These are phyloP conservation scores for Mentha longifolia DNA, from an alignment of 257 asterid genomes.

Conservation along the genomic window DNA sequence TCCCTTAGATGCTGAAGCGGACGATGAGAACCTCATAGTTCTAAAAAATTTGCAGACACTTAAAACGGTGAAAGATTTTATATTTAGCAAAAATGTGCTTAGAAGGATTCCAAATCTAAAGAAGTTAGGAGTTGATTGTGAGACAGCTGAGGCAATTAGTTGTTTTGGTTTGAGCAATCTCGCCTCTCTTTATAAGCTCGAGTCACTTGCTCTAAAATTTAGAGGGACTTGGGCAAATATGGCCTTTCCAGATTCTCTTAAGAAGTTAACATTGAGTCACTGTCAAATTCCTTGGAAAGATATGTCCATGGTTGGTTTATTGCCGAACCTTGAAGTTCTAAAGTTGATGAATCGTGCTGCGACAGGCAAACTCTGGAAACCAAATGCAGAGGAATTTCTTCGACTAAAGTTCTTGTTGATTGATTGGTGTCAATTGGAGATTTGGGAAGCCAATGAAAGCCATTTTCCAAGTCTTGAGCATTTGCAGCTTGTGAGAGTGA, in stretches of 20 bases:
- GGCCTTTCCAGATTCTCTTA: conserved; percentile 28
- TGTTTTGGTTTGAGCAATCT: conserved; percentile 9
- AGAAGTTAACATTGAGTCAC: background rate
- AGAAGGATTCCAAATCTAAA: conserved; percentile 29
- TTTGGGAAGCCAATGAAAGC: conserved; percentile 12
- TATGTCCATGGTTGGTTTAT: conserved; percentile 13
- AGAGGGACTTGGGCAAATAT: background rate
- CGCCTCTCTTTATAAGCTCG: background rate
- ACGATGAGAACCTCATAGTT: background rate
- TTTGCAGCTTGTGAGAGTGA: background rate
- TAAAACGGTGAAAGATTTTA: background rate
- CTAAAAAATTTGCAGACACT: conserved; percentile 18
- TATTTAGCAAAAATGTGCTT: background rate
- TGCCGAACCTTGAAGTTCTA: conserved; percentile 30
- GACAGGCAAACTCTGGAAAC: conserved; percentile 5
- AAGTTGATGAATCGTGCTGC: background rate
- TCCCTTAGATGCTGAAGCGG: background rate
- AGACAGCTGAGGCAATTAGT: background rate
- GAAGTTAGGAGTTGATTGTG: conserved; percentile 1
- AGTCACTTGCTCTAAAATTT: background rate
- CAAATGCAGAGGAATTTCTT: conserved; percentile 21
- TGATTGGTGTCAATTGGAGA: background rate
- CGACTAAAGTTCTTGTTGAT: conserved; percentile 14
- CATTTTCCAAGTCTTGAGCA: conserved; percentile 30
- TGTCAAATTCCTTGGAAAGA: conserved; percentile 21